Evolutionary conservation across 2,329 filamentous ascomycete species (phyloP), one percentile per base, ranked within the genome.

Genomic region (Trichoderma cornu-damae): DNA sequence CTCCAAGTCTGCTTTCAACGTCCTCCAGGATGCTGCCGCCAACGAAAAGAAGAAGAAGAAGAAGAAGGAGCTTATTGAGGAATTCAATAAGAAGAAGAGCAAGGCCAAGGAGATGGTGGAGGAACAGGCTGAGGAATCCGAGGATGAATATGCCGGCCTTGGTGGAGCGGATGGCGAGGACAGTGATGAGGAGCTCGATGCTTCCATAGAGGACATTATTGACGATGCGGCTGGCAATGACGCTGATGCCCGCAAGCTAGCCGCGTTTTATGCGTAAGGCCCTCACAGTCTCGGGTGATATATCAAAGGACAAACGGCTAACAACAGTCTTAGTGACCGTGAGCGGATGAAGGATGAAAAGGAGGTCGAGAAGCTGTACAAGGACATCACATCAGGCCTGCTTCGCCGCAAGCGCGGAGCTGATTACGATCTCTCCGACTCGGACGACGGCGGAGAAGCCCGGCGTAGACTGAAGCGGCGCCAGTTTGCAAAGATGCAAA

Each of bases 61-160:
- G n/a, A n/a, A n/a, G n/a, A n/a, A n/a, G 51, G 73, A 75, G 5
- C 67, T 68, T 7, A 68, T 70, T n/a, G 77, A 80, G 14, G 76
- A 78, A 1, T 96, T 91, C 65, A 82, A 96, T 73, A 89, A 87
- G 72, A 92, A 90, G 72, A 92, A 88, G 70, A 95, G 90, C 74
- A 86, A 89, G 68, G 93, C 92, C 0, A 91, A 86, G 66, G 86
- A 87, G 22, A 89, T 96, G 81, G 80, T 99, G 35, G 84, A 97
- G 63, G 94, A 96, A 63, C 91, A 96, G 69, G 93, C 94, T 60
- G 90, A 96, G 66, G 94, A 99, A 73, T 99, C 94, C 0, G 95
- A 99, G 69, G 94, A 99, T 69, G 94, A 99, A 71, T 99, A 97
- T 70, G 93, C 92, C 37, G 94, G 94, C 4, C 79, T 99, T 8